A percentile compares a stretch with the other conserved stretches of the same genome.
Evolutionary conservation across 805 yeast genomes (phyloP).

Genomic region (Candida silvicultrix): DNA sequence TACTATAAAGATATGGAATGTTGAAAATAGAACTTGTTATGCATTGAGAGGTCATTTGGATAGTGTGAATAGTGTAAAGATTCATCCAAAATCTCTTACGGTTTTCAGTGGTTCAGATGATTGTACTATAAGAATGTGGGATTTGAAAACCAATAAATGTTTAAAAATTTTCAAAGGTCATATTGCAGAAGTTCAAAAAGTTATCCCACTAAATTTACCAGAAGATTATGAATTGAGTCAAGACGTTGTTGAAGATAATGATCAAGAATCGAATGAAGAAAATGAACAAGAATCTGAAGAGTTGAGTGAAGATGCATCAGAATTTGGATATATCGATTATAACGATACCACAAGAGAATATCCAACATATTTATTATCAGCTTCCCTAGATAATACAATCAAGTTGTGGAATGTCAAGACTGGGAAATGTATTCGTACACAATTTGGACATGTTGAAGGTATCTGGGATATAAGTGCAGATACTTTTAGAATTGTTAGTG

Average conservation of each 20-base stretch:
- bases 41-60: slow-evolving; percentile 91
- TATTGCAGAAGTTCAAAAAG: slow-evolving; percentile 90
- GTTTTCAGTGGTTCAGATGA: slow-evolving; percentile 89
- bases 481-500: slow-evolving; percentile 88
- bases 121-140: slow-evolving; percentile 93
- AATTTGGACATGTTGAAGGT: slow-evolving; percentile 97
- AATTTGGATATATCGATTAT: slow-evolving; percentile 21
- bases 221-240: slow-evolving; percentile 48
- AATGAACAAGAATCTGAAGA: slow-evolving; percentile 11
- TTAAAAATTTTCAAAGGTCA: slow-evolving; percentile 79
- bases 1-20: slow-evolving; percentile 95
- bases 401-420: slow-evolving; percentile 86
- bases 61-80: slow-evolving; percentile 86
- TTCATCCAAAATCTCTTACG: slow-evolving; percentile 72
- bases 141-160: slow-evolving; percentile 72
- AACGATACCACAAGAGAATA: slow-evolving; percentile 29
- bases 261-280: slow-evolving; percentile 9
- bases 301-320: slow-evolving; percentile 6
- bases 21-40: slow-evolving; percentile 85
- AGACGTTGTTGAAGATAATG: slow-evolving; percentile 24
- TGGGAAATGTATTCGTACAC: slow-evolving; percentile 86
- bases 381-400: slow-evolving; percentile 88
- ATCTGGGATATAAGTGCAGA: slow-evolving; percentile 97
- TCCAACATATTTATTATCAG: slow-evolving; percentile 82
- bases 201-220: slow-evolving; percentile 74